These are phyloP conservation scores for Pleurotus djamor DNA, from an alignment of 768 basidiomycete species.

Conservation along the genomic window DNA sequence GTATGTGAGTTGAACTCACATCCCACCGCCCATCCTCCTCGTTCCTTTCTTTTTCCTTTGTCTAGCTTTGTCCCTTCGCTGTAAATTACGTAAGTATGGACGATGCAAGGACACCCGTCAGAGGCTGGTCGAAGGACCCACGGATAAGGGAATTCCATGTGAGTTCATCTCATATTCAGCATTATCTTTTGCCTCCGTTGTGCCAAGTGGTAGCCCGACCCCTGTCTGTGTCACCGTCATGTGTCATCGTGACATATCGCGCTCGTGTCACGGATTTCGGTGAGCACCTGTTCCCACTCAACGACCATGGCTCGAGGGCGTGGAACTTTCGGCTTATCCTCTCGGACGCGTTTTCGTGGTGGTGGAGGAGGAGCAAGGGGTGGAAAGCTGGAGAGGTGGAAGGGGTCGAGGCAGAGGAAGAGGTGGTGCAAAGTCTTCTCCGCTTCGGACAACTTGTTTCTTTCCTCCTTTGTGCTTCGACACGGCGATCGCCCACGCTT, in stretches of 20 bases:
- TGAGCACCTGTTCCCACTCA: conserved; percentile 8
- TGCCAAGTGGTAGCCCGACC: no score
- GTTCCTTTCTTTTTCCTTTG: no score
- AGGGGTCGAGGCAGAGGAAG: conserved; percentile 45
- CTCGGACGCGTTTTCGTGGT: conserved; percentile 48
- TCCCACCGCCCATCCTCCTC: no score
- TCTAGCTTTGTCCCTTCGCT: no score
- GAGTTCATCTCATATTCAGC: no score
- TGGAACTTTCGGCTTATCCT: conserved; percentile 55
- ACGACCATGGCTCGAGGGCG: conserved; percentile 48
- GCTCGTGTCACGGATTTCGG: conserved; percentile 10
- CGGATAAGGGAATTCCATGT: no score
- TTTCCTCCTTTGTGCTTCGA: no score
- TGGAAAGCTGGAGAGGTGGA: conserved; percentile 49
- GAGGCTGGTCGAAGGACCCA: no score
- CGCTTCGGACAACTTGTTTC: conserved; percentile 4
- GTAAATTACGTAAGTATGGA: no score
- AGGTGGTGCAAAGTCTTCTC: conserved; percentile 27
- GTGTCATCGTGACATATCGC: conserved; percentile 10
- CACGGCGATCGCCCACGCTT: conserved; percentile 3
- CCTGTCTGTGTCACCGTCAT: not conserved
- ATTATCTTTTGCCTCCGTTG: no score
- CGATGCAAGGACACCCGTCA: no score
- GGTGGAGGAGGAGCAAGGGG: conserved; percentile 38
- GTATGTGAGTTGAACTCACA: no score